phyloP scores from a whole-genome alignment of 345 rosid species.

The Syzygium grande region DNA sequence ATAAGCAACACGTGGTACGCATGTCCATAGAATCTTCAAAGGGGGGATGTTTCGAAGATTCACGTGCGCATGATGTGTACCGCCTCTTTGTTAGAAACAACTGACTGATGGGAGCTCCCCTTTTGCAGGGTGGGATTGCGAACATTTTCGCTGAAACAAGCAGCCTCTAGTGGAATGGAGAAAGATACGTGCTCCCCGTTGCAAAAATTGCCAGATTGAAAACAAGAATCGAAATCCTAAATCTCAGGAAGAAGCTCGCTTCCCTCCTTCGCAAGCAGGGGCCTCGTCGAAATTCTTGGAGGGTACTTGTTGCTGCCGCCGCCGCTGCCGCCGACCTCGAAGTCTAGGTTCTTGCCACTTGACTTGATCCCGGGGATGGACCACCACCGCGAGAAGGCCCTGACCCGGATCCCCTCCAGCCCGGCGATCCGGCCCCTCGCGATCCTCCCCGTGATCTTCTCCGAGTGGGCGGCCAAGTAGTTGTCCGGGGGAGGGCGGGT shows the following conservation, averaged over 20 bases:
- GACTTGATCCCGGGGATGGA: slow-evolving; percentile 75
- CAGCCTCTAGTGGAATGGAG: no score
- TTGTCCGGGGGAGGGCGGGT: slow-evolving; percentile 77
- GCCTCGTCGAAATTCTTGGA: slow-evolving; percentile 59
- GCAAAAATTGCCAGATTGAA: not conserved
- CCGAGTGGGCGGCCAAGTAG: slow-evolving; percentile 78
- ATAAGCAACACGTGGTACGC: no score
- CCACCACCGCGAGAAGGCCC: slow-evolving; percentile 85
- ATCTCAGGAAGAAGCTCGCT: slow-evolving; percentile 24
- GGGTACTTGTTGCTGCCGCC: slow-evolving; percentile 51
- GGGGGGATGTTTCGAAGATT: no score
- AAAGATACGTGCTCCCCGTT: no score
- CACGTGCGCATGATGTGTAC: no score
- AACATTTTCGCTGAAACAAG: no score
- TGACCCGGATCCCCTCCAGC: slow-evolving; percentile 66
- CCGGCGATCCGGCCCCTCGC: slow-evolving; percentile 53
- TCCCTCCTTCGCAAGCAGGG: slow-evolving; percentile 59
- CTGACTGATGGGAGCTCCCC: no score
- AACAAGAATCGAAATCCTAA: not conserved
- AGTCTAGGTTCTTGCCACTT: slow-evolving; percentile 62
- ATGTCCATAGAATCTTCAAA: no score
- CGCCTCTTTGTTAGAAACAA: no score
- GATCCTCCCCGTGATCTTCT: slow-evolving; percentile 58
- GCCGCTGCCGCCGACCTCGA: slow-evolving; percentile 67
- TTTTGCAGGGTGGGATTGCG: no score